Percentiles rank a stretch among this genome's conserved stretches.
Evolutionary conservation across 1,139 yeast genomes (phyloP).

Genomic region (Saccharomyces hybrid): DNA sequence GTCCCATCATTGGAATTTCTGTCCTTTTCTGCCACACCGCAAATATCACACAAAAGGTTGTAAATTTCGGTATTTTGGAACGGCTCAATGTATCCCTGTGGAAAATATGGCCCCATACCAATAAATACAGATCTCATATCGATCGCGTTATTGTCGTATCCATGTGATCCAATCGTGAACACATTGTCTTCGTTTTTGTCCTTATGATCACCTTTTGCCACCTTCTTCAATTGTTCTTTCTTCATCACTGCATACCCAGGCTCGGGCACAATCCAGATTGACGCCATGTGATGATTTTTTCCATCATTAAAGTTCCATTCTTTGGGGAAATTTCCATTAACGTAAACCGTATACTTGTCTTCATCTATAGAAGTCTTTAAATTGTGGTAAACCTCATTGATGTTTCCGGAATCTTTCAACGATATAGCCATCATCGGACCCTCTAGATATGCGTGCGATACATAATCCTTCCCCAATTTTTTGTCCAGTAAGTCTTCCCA

Average conservation of each 20-base stretch:
- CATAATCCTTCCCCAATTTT: slow-evolving; percentile 3
- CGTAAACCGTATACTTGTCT: slow-evolving; percentile 43
- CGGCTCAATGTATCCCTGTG: slow-evolving; percentile 43
- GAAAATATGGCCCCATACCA: slow-evolving; percentile 75
- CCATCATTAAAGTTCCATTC: slow-evolving; percentile 56
- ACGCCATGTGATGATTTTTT: slow-evolving; percentile 43
- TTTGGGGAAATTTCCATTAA: slow-evolving; percentile 52
- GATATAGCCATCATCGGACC: slow-evolving; percentile 4
- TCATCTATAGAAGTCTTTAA: slow-evolving; percentile 8
- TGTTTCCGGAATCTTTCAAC: slow-evolving; percentile 4
- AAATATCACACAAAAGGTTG: slow-evolving; percentile 62
- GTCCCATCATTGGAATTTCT: slow-evolving; percentile 6
- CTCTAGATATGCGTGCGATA: slow-evolving; percentile 4
- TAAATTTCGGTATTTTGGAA: slow-evolving; percentile 69
- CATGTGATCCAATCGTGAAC: slow-evolving; percentile 61
- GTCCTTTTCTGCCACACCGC: slow-evolving; percentile 36
- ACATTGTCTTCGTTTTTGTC: neutral
- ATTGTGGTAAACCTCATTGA: slow-evolving; percentile 13
- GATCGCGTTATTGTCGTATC: slow-evolving; percentile 68
- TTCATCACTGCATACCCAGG: slow-evolving; percentile 78
- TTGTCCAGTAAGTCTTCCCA: slow-evolving; percentile 6
- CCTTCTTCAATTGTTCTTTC: slow-evolving; percentile 47
- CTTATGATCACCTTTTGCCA: slow-evolving; percentile 37
- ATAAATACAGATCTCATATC: slow-evolving; percentile 79
- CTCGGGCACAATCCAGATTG: slow-evolving; percentile 76